Evolutionary conservation across 1,284 basidiomycete genomes (phyloP).

Genomic region (Volvariella volvacea): DNA sequence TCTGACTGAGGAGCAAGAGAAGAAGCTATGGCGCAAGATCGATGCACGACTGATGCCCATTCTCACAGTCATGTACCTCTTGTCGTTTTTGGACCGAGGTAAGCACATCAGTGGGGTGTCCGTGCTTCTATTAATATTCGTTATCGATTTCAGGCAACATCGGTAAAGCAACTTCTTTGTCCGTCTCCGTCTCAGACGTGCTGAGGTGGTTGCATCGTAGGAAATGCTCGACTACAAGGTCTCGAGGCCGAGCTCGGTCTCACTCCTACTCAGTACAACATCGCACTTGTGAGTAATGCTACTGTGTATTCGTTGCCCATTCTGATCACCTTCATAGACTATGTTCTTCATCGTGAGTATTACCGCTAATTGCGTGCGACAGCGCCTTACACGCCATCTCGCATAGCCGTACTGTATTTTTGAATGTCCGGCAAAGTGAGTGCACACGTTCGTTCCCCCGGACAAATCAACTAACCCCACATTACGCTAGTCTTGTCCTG

Average conservation of each 20-base stretch:
- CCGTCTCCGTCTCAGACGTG: background rate
- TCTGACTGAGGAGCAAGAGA: constrained; percentile 46
- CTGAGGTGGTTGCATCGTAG: constrained; percentile 22
- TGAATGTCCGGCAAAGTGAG: constrained; percentile 56
- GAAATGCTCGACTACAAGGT: constrained; percentile 63
- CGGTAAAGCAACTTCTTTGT: constrained; percentile 23
- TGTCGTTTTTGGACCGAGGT: constrained; percentile 64
- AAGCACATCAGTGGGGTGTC: constrained; percentile 6
- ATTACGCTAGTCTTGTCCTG: constrained; percentile 32
- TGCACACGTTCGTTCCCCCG: constrained; percentile 13
- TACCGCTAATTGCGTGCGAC: background rate
- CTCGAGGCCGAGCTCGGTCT: constrained; percentile 45
- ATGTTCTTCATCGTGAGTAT: constrained; percentile 61
- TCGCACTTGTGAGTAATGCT: constrained; percentile 44
- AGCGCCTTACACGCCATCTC: background rate
- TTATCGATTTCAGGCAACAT: constrained; percentile 41
- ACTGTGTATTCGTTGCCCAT: background rate
- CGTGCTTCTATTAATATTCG: background rate
- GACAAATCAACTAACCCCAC: constrained; percentile 2
- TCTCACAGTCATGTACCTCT: constrained; percentile 54
- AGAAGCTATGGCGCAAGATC: constrained; percentile 55
- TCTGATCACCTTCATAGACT: constrained; percentile 32
- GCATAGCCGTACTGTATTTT: constrained; percentile 53
- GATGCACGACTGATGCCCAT: constrained; percentile 62
- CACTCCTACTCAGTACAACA: constrained; percentile 55